Conservation (phyloP, 495 filamentous ascomycete genomes). For the Sabuloglossum arenarium region DNA sequence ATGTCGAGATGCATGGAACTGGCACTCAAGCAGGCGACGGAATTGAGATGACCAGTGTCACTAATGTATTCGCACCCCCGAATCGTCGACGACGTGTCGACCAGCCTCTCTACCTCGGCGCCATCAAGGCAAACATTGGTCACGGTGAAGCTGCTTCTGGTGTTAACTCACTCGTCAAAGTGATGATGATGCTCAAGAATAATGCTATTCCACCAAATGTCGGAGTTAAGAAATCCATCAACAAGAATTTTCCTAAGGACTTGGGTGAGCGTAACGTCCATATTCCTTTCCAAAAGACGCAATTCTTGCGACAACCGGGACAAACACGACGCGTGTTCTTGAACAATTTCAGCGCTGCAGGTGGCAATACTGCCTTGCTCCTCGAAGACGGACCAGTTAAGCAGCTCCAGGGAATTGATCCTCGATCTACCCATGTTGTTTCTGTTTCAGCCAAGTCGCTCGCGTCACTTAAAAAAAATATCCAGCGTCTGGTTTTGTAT, state of each 20-base stretch:
- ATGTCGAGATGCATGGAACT: conserved; percentile 82
- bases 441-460: conserved; percentile 32
- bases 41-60: conserved; percentile 59
- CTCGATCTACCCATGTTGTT: conserved; percentile 30
- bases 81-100: conserved; percentile 39
- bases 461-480: conserved; percentile 15
- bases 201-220: conserved; percentile 53
- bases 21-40: conserved; percentile 44
- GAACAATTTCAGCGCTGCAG: conserved; percentile 52
- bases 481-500: conserved; percentile 17
- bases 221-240: conserved; percentile 20
- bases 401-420: conserved; percentile 20
- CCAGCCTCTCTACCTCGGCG: conserved; percentile 59
- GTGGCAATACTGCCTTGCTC: conserved; percentile 42
- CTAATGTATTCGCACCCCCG: conserved; percentile 59
- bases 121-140: conserved; percentile 75
- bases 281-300: conserved; percentile 15
- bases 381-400: conserved; percentile 32
- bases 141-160: conserved; percentile 83
- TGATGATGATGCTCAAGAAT: conserved; percentile 72
- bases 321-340: conserved; percentile 32
- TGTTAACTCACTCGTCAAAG: conserved; percentile 62
- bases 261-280: conserved; percentile 14
- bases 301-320: conserved; percentile 8
- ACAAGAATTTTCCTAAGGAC: conserved; percentile 17